These are phyloP conservation scores for Exophiala phaeomuriformis DNA, from an alignment of 2,329 filamentous ascomycete species.

Conservation along the genomic window DNA sequence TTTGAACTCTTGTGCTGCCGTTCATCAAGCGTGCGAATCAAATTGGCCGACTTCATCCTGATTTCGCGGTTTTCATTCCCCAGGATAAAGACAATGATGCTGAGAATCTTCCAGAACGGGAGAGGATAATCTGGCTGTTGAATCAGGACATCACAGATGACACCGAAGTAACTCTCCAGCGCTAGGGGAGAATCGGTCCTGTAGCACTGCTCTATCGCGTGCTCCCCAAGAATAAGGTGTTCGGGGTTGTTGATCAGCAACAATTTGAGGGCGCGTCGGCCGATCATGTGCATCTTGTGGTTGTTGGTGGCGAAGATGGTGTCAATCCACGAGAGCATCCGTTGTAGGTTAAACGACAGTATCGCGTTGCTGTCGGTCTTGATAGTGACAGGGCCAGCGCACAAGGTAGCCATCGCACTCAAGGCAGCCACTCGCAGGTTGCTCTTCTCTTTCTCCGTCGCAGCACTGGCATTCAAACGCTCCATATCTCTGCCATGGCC, in stretches of 20 bases:
- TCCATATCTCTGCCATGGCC: constrained; percentile 42
- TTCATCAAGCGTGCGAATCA: constrained; percentile 75
- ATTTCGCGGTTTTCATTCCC: constrained; percentile 88
- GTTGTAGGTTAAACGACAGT: constrained; percentile 82
- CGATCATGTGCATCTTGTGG: constrained; percentile 85
- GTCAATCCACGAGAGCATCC: constrained; percentile 93
- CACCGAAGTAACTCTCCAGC: constrained; percentile 89
- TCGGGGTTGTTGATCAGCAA: constrained; percentile 86
- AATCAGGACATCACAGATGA: constrained; percentile 78
- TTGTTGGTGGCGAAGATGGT: constrained; percentile 88
- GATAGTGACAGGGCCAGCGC: constrained; percentile 70
- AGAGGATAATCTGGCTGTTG: constrained; percentile 75
- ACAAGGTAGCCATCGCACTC: constrained; percentile 91
- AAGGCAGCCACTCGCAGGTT: constrained; percentile 84
- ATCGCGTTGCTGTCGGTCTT: constrained; percentile 81
- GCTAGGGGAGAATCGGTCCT: constrained; percentile 71
- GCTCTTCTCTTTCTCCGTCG: constrained; percentile 94
- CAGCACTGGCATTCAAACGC: constrained; percentile 73
- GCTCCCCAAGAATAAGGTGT: constrained; percentile 74
- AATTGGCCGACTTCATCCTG: constrained; percentile 73
- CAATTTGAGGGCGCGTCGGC: constrained; percentile 79
- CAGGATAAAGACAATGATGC: constrained; percentile 81
- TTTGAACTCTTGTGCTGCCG: constrained; percentile 79
- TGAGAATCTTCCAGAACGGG: constrained; percentile 84
- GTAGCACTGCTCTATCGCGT: constrained; percentile 89